Evolutionary conservation across 2,329 filamentous ascomycete genomes (phyloP), one percentile per base, ranked within the genome.

Genomic region (Botrytis porri): DNA sequence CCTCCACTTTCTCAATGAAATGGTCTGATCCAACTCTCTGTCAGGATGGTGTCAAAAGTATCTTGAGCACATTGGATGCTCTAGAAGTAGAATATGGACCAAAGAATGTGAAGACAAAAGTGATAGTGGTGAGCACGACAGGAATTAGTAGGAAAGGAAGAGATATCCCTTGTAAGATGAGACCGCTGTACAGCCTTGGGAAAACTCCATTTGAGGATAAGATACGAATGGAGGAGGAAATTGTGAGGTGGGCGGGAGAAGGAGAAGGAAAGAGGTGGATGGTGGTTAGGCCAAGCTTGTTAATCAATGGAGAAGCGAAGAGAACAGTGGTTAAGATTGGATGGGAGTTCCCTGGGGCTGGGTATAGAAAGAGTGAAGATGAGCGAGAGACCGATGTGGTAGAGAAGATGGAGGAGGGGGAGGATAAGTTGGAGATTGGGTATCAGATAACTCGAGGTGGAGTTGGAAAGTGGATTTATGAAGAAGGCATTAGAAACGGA

Each of bases 251-350:
- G 32, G n/a, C 18, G 32, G 35, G 35, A 29, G 51, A 57, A 29
- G n/a, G 51, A 29, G 22, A 69, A 29, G 48, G 66, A 25, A 69
- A 37, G n/a, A 59, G 37, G 9, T 69, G 51, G 37, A 29, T 60
- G n/a, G 37, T 60, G 25, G 51, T 69, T 18, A 29, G 66, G 25
- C 66, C 66, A 16, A 60, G 66, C 37, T 60, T 35, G 66, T 45
- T 70, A 20, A 14, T 70, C 0, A 6, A 62, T 70, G 41, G 57
- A 4, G 59, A n/a, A 43, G 43, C 25, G 41, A 60, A 51, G 35
- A 43, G 14, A 29, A 37, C 14, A 32, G 51, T 32, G 29, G 54
- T 54, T 32, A 37, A 41, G 45, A n/a, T 71, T 25, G 43, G 60
- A 16, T 70, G 59, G 43, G 59, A 70, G 14, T 45, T 70, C 48